Percentiles rank a stretch among this genome's conserved stretches.
These are phyloP conservation scores for Pichia exigua DNA, from an alignment of 805 yeast species.

Conservation along the genomic window DNA sequence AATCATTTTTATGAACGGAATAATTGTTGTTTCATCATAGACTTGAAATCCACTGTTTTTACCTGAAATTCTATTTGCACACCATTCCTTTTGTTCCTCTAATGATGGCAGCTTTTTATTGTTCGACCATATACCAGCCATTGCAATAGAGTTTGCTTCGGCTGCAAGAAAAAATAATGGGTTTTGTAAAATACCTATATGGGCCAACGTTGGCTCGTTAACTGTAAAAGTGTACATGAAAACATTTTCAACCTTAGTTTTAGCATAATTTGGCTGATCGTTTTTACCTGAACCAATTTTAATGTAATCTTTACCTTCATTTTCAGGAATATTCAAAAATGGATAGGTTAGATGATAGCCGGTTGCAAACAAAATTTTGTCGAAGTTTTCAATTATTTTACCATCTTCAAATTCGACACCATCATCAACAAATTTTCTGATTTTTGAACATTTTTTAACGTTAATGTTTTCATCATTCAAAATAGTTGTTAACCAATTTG, in stretches of 20 bases:
- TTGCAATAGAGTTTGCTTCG: constrained; percentile 43
- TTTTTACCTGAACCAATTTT: constrained; percentile 29
- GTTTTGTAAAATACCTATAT: constrained; percentile 34
- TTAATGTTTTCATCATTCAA: constrained; percentile 26
- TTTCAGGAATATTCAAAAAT: constrained; percentile 26
- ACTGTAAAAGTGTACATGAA: constrained; percentile 31
- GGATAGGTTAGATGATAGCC: constrained; percentile 43
- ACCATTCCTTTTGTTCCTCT: constrained; percentile 14
- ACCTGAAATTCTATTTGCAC: constrained; percentile 10
- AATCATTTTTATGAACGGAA: constrained; percentile 7
- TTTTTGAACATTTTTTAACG: constrained; percentile 26
- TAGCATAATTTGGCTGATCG: constrained; percentile 11
- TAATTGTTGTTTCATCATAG: constrained; percentile 11
- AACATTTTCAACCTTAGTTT: constrained; percentile 15
- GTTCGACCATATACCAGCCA: constrained; percentile 49
- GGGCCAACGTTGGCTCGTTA: constrained; percentile 35
- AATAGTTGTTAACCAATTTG: constrained; percentile 32
- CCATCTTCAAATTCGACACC: constrained; percentile 28
- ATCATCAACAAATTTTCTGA: constrained; percentile 22
- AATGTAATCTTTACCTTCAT: constrained; percentile 14
- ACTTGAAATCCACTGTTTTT: constrained; percentile 13
- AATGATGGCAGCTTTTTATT: constrained; percentile 32
- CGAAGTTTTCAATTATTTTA: constrained; percentile 25
- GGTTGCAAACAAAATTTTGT: constrained; percentile 39
- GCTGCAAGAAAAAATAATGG: constrained; percentile 41